phyloP scores from a whole-genome alignment of 2,329 filamentous ascomycete species.

The Pseudogymnoascus sp. region DNA sequence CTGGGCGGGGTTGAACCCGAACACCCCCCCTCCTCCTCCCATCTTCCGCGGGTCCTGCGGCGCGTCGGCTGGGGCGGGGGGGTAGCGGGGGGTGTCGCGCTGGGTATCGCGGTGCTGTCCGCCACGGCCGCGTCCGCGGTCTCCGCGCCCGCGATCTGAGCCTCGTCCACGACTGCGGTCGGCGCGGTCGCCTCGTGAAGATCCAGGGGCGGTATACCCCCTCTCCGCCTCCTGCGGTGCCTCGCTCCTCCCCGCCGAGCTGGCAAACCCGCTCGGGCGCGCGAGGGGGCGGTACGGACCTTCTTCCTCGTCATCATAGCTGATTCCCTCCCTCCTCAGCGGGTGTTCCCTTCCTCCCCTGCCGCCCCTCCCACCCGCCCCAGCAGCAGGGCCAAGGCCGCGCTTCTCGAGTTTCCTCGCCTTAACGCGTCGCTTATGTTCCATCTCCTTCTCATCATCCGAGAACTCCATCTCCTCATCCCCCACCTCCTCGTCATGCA shows the following conservation, averaged over 20 bases:
- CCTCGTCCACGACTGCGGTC: conserved; percentile 30
- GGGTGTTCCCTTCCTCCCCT: conserved; percentile 16
- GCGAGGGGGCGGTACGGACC: conserved; percentile 64
- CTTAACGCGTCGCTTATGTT: conserved; percentile 64
- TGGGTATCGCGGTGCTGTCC: conserved; percentile 20
- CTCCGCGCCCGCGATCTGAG: conserved; percentile 27
- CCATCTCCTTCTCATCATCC: conserved; percentile 88
- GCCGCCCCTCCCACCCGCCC: conserved; percentile 29
- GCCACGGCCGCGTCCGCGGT: conserved; percentile 27
- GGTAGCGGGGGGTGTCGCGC: conserved; percentile 18
- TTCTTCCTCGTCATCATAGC: conserved; percentile 59
- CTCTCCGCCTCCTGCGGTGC: conserved; percentile 30
- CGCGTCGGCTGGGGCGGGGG: conserved; percentile 8
- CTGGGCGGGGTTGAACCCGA: neutral
- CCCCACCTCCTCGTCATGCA: conserved; percentile 83
- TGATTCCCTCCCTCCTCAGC: conserved; percentile 35
- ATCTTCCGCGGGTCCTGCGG: conserved; percentile 19
- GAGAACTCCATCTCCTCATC: conserved; percentile 91
- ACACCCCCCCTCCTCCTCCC: neutral
- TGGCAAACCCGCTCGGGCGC: conserved; percentile 54
- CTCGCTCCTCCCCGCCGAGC: conserved; percentile 36
- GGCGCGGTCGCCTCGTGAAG: conserved; percentile 17
- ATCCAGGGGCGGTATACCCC: conserved; percentile 18
- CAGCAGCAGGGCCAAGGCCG: conserved; percentile 39
- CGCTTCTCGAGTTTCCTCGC: conserved; percentile 54